phyloP scores from a whole-genome alignment of 805 yeast species.

The Myxozyma monticola region DNA sequence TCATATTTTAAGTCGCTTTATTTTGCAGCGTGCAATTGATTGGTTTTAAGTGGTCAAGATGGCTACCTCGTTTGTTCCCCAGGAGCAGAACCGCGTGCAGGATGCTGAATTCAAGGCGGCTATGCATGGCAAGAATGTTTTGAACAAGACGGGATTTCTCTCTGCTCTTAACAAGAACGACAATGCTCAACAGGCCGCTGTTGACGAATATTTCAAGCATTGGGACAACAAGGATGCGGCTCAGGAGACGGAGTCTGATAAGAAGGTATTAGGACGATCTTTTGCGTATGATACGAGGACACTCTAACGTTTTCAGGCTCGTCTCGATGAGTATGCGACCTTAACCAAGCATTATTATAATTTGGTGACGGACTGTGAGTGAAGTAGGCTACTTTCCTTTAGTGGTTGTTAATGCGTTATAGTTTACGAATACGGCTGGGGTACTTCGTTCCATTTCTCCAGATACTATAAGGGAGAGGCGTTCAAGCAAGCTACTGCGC shows the following conservation, averaged over 20 bases:
- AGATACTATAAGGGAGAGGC: slow-evolving; percentile 92
- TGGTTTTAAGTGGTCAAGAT: no score
- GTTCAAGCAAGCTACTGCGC: slow-evolving; percentile 87
- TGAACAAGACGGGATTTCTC: slow-evolving; percentile 64
- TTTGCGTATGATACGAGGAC: not conserved
- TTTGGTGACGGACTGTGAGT: slow-evolving; percentile 79
- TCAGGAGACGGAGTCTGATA: slow-evolving; percentile 62
- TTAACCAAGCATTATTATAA: slow-evolving; percentile 95
- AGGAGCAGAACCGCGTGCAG: slow-evolving; percentile 27
- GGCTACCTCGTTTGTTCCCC: slow-evolving; percentile 19
- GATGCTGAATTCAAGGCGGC: slow-evolving; percentile 79
- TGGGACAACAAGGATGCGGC: slow-evolving; percentile 88
- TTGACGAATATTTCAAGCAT: slow-evolving; percentile 88
- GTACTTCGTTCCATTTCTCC: slow-evolving; percentile 95
- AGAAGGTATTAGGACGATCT: slow-evolving; percentile 29
- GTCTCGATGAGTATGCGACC: slow-evolving; percentile 84
- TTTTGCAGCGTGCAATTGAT: no score
- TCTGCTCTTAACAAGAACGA: slow-evolving; percentile 79
- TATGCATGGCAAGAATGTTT: slow-evolving; percentile 75
- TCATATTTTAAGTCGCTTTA: no score
- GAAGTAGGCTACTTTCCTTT: not conserved
- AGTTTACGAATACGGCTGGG: slow-evolving; percentile 98
- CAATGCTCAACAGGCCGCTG: slow-evolving; percentile 78
- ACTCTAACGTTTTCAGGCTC: slow-evolving; percentile 36
- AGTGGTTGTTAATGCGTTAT: not conserved